Conservation (phyloP, 257 asterid species). For the Coffea eugenioides region DNA sequence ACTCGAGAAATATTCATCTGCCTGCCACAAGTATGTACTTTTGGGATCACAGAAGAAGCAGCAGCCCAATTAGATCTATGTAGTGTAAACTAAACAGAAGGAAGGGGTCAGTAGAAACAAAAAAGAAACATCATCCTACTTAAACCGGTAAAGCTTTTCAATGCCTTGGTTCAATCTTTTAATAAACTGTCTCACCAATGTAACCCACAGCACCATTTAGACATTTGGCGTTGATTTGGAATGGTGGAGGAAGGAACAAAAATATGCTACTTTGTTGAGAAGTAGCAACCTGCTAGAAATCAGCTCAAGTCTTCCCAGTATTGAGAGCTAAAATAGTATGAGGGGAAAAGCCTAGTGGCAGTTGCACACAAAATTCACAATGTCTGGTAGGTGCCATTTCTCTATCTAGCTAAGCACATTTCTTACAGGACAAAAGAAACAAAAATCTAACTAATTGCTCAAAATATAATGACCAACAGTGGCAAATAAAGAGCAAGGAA, state of each 20-base stretch:
- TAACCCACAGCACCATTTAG: too few relatives aligned
- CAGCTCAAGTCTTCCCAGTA: background rate
- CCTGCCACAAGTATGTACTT: background rate
- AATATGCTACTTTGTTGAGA: background rate
- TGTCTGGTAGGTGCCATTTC: background rate
- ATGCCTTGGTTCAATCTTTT: too few relatives aligned
- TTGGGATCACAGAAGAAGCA: background rate
- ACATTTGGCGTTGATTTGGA: background rate
- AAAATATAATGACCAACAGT: background rate
- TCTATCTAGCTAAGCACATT: background rate
- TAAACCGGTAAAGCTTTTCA: background rate
- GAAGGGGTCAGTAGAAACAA: background rate
- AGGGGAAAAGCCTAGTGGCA: background rate
- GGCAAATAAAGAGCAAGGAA: background rate
- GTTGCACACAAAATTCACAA: background rate
- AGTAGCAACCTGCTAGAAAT: background rate
- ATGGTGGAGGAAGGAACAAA: constrained; percentile 1
- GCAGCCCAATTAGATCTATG: background rate
- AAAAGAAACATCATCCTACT: background rate
- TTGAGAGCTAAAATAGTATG: background rate
- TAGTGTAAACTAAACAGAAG: background rate
- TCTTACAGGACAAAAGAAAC: background rate
- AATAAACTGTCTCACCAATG: too few relatives aligned
- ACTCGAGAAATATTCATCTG: background rate
- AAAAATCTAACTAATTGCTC: background rate